Evolutionary conservation across 352 stramenopile species (phyloP).

Genomic region (Thalassiosira livingstoniorum): DNA sequence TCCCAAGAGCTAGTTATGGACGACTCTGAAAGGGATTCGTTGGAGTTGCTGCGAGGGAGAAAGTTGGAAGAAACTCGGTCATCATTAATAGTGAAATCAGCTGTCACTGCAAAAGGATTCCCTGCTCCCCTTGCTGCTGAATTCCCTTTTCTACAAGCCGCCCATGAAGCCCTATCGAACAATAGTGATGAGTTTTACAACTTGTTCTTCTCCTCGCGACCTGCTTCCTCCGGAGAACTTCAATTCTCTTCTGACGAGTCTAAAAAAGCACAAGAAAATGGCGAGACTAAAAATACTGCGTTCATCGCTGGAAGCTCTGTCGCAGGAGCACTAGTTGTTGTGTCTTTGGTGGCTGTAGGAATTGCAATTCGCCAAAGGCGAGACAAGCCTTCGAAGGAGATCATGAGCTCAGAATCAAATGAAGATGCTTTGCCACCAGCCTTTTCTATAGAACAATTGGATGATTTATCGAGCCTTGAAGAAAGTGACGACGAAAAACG

Average conservation of each 20-base stretch:
- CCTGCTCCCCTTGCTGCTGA: neutral
- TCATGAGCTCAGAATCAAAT: neutral
- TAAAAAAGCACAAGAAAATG: neutral
- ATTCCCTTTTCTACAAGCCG: slow-evolving; percentile 21
- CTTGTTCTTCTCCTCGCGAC: slow-evolving; percentile 3
- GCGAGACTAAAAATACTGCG: neutral
- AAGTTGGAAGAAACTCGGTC: slow-evolving; percentile 3
- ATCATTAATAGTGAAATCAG: slow-evolving; percentile 17
- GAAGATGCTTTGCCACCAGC: slow-evolving; percentile 14
- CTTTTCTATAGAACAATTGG: slow-evolving; percentile 1
- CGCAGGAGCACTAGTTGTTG: slow-evolving; percentile 13
- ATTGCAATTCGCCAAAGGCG: neutral
- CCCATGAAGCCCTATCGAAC: slow-evolving; percentile 9
- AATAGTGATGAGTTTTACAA: slow-evolving; percentile 34
- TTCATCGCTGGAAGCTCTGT: slow-evolving; percentile 15
- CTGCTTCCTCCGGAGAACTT: neutral
- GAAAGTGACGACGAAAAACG: slow-evolving; percentile 8
- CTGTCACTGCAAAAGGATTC: slow-evolving; percentile 15
- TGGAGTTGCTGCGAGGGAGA: neutral
- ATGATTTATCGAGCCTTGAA: slow-evolving; percentile 37
- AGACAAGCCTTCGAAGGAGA: neutral
- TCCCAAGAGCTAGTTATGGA: slow-evolving; percentile 5
- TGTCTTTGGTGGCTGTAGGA: slow-evolving; percentile 13
- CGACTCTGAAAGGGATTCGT: neutral
- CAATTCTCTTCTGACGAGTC: neutral